These are phyloP conservation scores for Kalmanozyma brasiliensis DNA, from an alignment of 1,284 basidiomycete species.

Conservation along the genomic window DNA sequence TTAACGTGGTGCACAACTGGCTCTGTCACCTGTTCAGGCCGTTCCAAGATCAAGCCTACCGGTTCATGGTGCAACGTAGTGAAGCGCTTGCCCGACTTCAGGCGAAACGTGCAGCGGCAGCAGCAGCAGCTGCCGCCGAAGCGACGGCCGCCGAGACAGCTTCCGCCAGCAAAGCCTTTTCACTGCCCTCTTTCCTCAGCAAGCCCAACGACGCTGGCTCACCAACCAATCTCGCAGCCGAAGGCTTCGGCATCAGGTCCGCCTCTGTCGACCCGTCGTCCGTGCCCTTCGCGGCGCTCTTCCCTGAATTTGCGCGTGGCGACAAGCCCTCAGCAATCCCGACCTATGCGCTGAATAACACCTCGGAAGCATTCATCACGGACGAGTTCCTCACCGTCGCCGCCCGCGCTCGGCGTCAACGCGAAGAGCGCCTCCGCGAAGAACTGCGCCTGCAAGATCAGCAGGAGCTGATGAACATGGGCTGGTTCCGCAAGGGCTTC, in stretches of 20 bases:
- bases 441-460: constrained; percentile 25
- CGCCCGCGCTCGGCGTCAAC: constrained; percentile 28
- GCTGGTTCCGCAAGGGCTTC: constrained; percentile 45
- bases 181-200: neutral
- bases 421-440: constrained; percentile 33
- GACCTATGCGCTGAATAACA: constrained; percentile 12
- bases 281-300: constrained; percentile 22
- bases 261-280: constrained; percentile 26
- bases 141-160: neutral
- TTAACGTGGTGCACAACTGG: constrained; percentile 46
- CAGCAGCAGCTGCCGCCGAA: constrained; percentile 11
- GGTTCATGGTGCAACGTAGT: constrained; percentile 46
- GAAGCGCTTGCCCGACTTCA: constrained; percentile 30
- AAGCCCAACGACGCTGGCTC: neutral
- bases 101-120: constrained; percentile 18
- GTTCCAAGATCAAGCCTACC: constrained; percentile 50
- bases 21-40: constrained; percentile 38
- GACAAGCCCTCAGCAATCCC: constrained; percentile 15
- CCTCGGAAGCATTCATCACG: constrained; percentile 27
- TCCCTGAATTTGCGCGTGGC: constrained; percentile 23
- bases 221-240: constrained; percentile 15
- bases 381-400: constrained; percentile 49
- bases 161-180: neutral
- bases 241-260: constrained; percentile 23
- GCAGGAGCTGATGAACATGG: constrained; percentile 47